These are phyloP conservation scores for Aspergillus sparsus DNA, from an alignment of 495 filamentous ascomycete species.

Conservation along the genomic window DNA sequence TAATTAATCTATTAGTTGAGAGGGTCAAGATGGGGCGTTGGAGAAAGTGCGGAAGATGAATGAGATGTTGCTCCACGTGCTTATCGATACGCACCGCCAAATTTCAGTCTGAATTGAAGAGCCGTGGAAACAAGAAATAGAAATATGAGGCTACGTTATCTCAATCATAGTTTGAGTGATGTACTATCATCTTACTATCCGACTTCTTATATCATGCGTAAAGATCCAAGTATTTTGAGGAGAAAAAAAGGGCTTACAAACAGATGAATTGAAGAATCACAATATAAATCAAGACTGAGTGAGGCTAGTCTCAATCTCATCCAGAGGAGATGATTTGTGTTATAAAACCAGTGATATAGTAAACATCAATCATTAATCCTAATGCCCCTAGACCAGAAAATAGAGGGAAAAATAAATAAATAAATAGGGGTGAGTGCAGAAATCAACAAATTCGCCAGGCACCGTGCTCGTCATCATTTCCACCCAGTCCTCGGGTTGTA, in stretches of 20 bases:
- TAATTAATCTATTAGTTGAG: not conserved
- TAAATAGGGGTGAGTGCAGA: slow-evolving; percentile 8
- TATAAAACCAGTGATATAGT: slow-evolving; percentile 8
- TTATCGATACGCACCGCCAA: slow-evolving; percentile 29
- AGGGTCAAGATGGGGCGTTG: not conserved
- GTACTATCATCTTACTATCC: too few species aligned
- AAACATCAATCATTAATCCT: slow-evolving; percentile 5
- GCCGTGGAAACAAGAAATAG: too few species aligned
- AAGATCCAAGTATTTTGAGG: too few species aligned
- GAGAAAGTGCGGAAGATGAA: slow-evolving; percentile 5
- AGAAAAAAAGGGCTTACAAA: too few species aligned
- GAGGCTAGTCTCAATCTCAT: too few species aligned
- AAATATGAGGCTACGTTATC: too few species aligned
- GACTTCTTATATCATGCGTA: too few species aligned
- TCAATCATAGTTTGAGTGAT: too few species aligned
- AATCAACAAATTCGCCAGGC: slow-evolving; percentile 27
- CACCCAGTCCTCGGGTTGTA: slow-evolving; percentile 5
- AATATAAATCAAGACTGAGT: too few species aligned
- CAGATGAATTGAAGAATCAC: too few species aligned
- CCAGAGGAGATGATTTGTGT: too few species aligned
- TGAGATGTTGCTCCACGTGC: slow-evolving; percentile 25
- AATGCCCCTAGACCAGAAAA: slow-evolving; percentile 8
- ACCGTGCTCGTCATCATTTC: slow-evolving; percentile 25
- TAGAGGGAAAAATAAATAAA: too few species aligned
- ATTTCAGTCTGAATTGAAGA: not conserved